Conservation (phyloP, 371 early-diverging fungal genomes). For the Mucor plumbeus region DNA sequence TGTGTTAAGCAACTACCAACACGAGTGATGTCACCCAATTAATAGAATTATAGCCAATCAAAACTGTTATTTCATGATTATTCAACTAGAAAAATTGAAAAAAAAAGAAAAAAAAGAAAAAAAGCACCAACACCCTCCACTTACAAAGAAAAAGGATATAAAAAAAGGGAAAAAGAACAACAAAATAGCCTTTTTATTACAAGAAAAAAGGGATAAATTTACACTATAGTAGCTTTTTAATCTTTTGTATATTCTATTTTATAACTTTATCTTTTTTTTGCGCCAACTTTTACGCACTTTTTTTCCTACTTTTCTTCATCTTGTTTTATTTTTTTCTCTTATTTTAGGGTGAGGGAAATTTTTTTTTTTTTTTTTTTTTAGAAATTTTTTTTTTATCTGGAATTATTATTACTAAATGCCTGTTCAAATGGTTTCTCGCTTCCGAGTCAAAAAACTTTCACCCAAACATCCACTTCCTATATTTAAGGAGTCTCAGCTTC, state of each 20-base stretch:
- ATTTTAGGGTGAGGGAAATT: not conserved
- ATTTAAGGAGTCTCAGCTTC: constrained; percentile 61
- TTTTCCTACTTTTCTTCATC: constrained; percentile 9
- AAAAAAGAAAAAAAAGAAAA: not conserved
- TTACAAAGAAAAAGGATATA: constrained; percentile 4
- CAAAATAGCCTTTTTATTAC: not conserved
- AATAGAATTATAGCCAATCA: not conserved
- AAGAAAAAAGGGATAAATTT: constrained; percentile 3
- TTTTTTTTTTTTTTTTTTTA: constrained; percentile 4
- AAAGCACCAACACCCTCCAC: not conserved
- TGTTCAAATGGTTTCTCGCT: constrained; percentile 62
- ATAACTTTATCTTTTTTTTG: not conserved
- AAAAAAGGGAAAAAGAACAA: constrained; percentile 7
- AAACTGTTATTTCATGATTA: not conserved
- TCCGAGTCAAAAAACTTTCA: constrained; percentile 71
- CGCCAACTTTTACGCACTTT: not conserved
- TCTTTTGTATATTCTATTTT: not conserved
- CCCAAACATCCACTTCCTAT: constrained; percentile 63
- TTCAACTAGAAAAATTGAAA: constrained; percentile 5
- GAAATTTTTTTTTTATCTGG: constrained; percentile 1
- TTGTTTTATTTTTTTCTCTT: not conserved
- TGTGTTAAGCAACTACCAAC: not conserved
- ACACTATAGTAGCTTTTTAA: not conserved
- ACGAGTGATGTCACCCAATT: constrained; percentile 7
- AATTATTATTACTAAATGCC: constrained; percentile 14